Evolutionary conservation across 2,329 filamentous ascomycete genomes (phyloP).

Genomic region (Helotiales sp.): DNA sequence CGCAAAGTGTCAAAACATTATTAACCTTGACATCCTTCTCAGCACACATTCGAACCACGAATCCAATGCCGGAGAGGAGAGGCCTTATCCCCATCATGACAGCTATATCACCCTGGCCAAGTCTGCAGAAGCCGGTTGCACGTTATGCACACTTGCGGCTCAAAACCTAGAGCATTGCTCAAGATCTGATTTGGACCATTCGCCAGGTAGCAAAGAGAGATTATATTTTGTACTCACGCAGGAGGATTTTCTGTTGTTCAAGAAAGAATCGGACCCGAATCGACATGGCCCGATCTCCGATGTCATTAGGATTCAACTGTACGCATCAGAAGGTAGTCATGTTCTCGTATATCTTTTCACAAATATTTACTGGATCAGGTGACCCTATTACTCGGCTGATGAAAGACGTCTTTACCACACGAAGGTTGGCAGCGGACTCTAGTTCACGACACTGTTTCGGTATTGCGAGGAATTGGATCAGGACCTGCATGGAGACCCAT

Average conservation of each 20-base stretch:
- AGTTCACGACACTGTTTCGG: neutral
- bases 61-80: neutral
- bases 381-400: neutral
- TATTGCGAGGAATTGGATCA: neutral
- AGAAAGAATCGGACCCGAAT: neutral
- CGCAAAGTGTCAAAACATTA: slow-evolving; percentile 4
- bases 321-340: neutral
- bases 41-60: neutral
- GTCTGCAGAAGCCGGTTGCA: neutral
- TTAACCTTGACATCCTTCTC: slow-evolving; percentile 11
- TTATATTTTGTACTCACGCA: neutral
- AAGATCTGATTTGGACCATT: too few species aligned
- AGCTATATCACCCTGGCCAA: neutral
- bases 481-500: neutral
- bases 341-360: too few species aligned
- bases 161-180: neutral
- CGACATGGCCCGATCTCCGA: too few species aligned
- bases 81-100: neutral
- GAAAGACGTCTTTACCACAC: neutral
- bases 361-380: too few species aligned
- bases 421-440: neutral
- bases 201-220: too few species aligned
- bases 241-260: neutral
- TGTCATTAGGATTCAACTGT: neutral
- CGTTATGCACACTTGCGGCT: neutral